Conservation (phyloP, 371 early-diverging fungal species). For the Mucor indicus region DNA sequence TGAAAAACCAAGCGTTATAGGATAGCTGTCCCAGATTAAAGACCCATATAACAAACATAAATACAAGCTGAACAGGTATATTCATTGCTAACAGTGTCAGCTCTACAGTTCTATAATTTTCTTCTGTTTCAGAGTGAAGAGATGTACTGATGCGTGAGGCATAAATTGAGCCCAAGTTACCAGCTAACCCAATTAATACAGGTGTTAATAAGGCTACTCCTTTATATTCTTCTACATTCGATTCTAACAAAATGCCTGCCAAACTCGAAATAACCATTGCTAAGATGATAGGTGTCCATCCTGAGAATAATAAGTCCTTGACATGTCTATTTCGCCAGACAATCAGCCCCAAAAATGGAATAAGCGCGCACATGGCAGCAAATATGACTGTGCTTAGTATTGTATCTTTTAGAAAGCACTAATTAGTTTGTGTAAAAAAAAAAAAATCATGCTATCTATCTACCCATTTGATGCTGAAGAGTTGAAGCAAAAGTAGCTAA, state of each 20-base stretch:
- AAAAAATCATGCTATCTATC: too few species aligned
- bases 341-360: slow-evolving; percentile 56
- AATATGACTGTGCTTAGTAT: slow-evolving; percentile 49
- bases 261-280: slow-evolving; percentile 78
- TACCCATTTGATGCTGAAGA: slow-evolving; percentile 47
- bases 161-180: slow-evolving; percentile 82
- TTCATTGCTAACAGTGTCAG: slow-evolving; percentile 65
- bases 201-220: slow-evolving; percentile 77
- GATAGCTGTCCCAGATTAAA: slow-evolving; percentile 53
- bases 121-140: slow-evolving; percentile 57
- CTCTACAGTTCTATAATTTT: slow-evolving; percentile 56
- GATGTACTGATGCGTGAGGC: slow-evolving; percentile 81
- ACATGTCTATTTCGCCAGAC: slow-evolving; percentile 63
- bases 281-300: slow-evolving; percentile 74
- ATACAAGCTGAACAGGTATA: slow-evolving; percentile 70
- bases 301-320: slow-evolving; percentile 59
- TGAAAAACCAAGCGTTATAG: slow-evolving; percentile 40
- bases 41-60: slow-evolving; percentile 58
- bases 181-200: slow-evolving; percentile 73
- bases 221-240: slow-evolving; percentile 65
- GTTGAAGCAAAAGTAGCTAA: slow-evolving; percentile 49
- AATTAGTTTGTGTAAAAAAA: slow-evolving; percentile 39
- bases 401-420: slow-evolving; percentile 37
- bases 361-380: slow-evolving; percentile 38
- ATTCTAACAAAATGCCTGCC: slow-evolving; percentile 77